These are phyloP conservation scores for Ramularia endophylla DNA, from an alignment of 2,329 filamentous ascomycete species.

Conservation along the genomic window DNA sequence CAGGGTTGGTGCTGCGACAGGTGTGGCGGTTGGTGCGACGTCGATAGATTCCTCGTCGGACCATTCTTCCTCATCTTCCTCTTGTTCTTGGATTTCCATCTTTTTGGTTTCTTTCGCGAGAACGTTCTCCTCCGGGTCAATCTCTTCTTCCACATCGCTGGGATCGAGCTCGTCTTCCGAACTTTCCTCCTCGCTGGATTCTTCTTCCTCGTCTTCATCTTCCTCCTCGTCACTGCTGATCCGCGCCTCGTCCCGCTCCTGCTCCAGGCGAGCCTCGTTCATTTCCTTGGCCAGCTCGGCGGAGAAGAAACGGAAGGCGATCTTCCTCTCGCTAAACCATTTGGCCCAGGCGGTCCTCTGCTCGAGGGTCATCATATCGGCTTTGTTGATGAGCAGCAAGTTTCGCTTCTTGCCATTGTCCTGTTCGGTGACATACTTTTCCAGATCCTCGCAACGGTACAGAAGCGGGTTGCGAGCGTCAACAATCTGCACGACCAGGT, in stretches of 20 bases:
- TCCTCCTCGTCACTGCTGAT: slow-evolving; percentile 42
- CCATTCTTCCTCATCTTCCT: slow-evolving; percentile 33
- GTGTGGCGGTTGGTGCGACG: slow-evolving; percentile 26
- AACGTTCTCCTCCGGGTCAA: slow-evolving; percentile 39
- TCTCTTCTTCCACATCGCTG: slow-evolving; percentile 34
- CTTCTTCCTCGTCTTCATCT: slow-evolving; percentile 39
- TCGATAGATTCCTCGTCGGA: slow-evolving; percentile 32
- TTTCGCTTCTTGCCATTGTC: slow-evolving; percentile 70
- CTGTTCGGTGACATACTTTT: slow-evolving; percentile 89
- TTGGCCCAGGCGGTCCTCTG: slow-evolving; percentile 82
- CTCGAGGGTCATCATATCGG: slow-evolving; percentile 91
- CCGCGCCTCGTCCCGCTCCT: slow-evolving; percentile 31
- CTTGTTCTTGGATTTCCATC: slow-evolving; percentile 35
- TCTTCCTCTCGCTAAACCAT: slow-evolving; percentile 72
- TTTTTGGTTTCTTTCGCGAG: slow-evolving; percentile 33
- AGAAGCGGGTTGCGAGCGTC: slow-evolving; percentile 92
- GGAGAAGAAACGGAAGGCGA: slow-evolving; percentile 95
- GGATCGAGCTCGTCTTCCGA: slow-evolving; percentile 30
- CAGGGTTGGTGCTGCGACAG: slow-evolving; percentile 29
- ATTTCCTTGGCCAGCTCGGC: slow-evolving; percentile 84
- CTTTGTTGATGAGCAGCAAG: slow-evolving; percentile 92
- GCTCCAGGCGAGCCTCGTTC: slow-evolving; percentile 63
- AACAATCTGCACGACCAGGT: slow-evolving; percentile 95
- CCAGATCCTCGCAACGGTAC: slow-evolving; percentile 90
- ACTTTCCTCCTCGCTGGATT: slow-evolving; percentile 23